These are phyloP conservation scores for Elymus sibiricus DNA, from an alignment of 176 grass and related monocot genomes.

Conservation along the genomic window DNA sequence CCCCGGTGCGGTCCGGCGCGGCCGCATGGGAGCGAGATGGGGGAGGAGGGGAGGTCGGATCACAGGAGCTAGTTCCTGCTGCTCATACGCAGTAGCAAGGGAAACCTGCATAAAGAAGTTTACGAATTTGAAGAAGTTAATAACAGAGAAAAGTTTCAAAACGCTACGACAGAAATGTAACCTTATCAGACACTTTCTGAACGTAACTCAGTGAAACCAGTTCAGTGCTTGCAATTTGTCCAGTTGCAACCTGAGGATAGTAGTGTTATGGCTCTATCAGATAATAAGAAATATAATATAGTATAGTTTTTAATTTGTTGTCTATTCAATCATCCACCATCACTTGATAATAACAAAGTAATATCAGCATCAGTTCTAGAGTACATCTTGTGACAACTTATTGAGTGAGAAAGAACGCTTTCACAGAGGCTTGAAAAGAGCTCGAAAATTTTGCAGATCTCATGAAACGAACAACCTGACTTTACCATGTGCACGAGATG, in stretches of 20 bases:
- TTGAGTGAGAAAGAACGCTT: not conserved
- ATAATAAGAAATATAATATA: not conserved
- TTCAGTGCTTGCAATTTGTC: constrained; percentile 57
- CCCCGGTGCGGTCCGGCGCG: too few species aligned
- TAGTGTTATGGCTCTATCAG: constrained; percentile 17
- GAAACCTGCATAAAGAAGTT: constrained; percentile 53
- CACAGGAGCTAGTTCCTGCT: too few species aligned
- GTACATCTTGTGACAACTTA: not conserved
- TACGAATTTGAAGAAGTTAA: constrained; percentile 5
- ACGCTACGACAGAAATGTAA: constrained; percentile 15
- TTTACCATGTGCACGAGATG: not conserved
- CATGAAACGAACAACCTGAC: too few species aligned
- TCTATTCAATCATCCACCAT: constrained; percentile 1
- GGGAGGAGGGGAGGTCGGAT: too few species aligned
- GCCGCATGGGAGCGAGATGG: too few species aligned
- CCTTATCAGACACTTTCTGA: constrained; percentile 80
- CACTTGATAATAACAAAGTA: not conserved
- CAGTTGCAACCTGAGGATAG: constrained; percentile 64
- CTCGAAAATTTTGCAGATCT: too few species aligned
- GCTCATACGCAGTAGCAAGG: too few species aligned
- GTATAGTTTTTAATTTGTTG: not conserved
- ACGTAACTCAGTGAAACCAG: constrained; percentile 64
- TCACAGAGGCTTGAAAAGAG: too few species aligned
- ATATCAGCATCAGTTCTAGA: not conserved
- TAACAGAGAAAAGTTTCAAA: not conserved